phyloP scores from a whole-genome alignment of 2,329 filamentous ascomycete species.

The Camptophora hylomeconis region DNA sequence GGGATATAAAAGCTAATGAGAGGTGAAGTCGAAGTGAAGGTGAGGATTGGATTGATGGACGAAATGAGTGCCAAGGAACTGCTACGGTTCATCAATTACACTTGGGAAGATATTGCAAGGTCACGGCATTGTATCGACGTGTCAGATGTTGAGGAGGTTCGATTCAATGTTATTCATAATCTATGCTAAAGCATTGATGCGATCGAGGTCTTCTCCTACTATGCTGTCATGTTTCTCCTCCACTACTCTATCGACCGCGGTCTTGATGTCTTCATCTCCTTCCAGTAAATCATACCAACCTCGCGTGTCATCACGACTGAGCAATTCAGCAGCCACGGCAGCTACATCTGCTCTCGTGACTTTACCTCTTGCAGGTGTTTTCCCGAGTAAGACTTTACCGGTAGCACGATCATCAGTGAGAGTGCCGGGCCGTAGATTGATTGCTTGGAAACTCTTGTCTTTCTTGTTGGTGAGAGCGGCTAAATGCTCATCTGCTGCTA shows the following conservation, averaged over 20 bases:
- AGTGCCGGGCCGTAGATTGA: constrained; percentile 37
- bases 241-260: constrained; percentile 34
- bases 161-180: no score
- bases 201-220: constrained; percentile 38
- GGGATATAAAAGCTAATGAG: no score
- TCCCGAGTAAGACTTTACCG: constrained; percentile 36
- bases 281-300: constrained; percentile 43
- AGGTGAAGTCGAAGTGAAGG: no score
- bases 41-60: no score
- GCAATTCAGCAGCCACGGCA: constrained; percentile 33
- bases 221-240: constrained; percentile 31
- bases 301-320: constrained; percentile 34
- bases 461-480: constrained; percentile 30
- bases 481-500: constrained; percentile 43
- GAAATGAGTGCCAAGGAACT: no score
- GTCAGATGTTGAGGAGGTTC: no score
- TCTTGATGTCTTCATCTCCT: constrained; percentile 33
- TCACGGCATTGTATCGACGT: no score
- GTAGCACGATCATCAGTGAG: constrained; percentile 36
- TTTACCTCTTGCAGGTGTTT: constrained; percentile 25
- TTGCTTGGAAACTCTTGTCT: constrained; percentile 31
- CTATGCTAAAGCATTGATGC: constrained; percentile 25
- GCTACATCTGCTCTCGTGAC: constrained; percentile 40
- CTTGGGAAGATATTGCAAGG: no score
- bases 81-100: no score